phyloP scores from a whole-genome alignment of 495 filamentous ascomycete species.

The Aspergillus heteromorphus region DNA sequence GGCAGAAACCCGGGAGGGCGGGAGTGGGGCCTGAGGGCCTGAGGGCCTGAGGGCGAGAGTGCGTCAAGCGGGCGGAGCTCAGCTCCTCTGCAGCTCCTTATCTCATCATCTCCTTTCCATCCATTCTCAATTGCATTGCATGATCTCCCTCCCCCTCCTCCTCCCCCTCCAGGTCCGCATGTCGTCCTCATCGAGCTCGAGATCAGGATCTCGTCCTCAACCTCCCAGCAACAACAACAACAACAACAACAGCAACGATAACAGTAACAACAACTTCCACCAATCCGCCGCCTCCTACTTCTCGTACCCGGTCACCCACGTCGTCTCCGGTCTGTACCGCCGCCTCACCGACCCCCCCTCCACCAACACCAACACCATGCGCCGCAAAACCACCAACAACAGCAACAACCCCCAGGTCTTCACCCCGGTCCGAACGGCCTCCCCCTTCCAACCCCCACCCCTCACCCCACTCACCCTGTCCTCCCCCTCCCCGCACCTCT shows the following conservation, averaged over 20 bases:
- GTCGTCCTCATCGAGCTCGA: constrained; percentile 22
- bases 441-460: constrained; percentile 57
- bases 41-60: too few relatives aligned
- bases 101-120: neutral
- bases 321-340: constrained; percentile 48
- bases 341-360: constrained; percentile 44
- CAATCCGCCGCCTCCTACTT: constrained; percentile 45
- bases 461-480: constrained; percentile 51
- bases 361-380: constrained; percentile 22
- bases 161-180: neutral
- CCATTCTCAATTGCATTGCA: constrained; percentile 1
- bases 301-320: constrained; percentile 51
- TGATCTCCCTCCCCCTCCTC: constrained; percentile 1
- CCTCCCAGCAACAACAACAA: too few relatives aligned
- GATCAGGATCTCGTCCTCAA: constrained; percentile 30
- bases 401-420: constrained; percentile 32
- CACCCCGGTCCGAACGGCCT: constrained; percentile 50
- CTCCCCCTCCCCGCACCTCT: constrained; percentile 50
- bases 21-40: too few relatives aligned
- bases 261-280: constrained; percentile 16
- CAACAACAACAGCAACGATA: constrained; percentile 7
- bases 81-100: constrained; percentile 4
- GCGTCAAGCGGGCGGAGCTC: neutral
- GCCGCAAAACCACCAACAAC: constrained; percentile 17
- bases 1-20: too few relatives aligned